phyloP scores from a whole-genome alignment of 2,329 filamentous ascomycete species.

The Pseudogymnoascus sp. region DNA sequence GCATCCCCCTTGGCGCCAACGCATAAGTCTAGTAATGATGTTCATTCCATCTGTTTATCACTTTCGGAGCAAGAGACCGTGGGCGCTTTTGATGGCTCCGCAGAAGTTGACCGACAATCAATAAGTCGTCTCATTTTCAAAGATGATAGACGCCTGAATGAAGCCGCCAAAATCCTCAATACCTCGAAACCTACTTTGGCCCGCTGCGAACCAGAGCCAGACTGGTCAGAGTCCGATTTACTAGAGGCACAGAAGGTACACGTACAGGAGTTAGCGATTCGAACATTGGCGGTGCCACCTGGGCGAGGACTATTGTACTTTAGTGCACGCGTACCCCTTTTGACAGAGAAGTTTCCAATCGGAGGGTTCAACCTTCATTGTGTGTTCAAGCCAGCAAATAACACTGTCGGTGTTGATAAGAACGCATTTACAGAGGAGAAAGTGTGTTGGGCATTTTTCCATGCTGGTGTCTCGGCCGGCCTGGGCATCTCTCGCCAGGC shows the following conservation, averaged over 20 bases:
- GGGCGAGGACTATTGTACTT: constrained; percentile 85
- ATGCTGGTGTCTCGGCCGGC: constrained; percentile 89
- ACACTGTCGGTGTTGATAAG: constrained; percentile 89
- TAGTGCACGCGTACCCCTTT: constrained; percentile 73
- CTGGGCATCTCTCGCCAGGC: constrained; percentile 83
- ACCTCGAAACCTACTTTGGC: constrained; percentile 72
- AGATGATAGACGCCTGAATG: constrained; percentile 81
- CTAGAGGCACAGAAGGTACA: constrained; percentile 88
- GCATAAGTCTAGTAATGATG: constrained; percentile 64
- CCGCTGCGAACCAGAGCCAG: constrained; percentile 65
- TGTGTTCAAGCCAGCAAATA: constrained; percentile 83
- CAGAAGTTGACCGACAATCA: constrained; percentile 74
- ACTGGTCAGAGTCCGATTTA: constrained; percentile 78
- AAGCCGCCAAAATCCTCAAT: constrained; percentile 78
- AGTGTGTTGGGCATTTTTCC: constrained; percentile 97
- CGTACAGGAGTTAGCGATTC: constrained; percentile 75
- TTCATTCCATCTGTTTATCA: constrained; percentile 66
- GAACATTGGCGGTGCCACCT: constrained; percentile 80
- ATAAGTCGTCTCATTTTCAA: constrained; percentile 83
- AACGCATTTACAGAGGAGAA: constrained; percentile 86
- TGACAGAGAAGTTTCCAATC: constrained; percentile 87
- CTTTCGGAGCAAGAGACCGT: constrained; percentile 48
- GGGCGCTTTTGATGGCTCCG: constrained; percentile 65
- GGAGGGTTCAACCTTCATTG: constrained; percentile 88
- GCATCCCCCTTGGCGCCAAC: constrained; percentile 41